phyloP scores from a whole-genome alignment of 305 asterid species.

The Rubia occidens region DNA sequence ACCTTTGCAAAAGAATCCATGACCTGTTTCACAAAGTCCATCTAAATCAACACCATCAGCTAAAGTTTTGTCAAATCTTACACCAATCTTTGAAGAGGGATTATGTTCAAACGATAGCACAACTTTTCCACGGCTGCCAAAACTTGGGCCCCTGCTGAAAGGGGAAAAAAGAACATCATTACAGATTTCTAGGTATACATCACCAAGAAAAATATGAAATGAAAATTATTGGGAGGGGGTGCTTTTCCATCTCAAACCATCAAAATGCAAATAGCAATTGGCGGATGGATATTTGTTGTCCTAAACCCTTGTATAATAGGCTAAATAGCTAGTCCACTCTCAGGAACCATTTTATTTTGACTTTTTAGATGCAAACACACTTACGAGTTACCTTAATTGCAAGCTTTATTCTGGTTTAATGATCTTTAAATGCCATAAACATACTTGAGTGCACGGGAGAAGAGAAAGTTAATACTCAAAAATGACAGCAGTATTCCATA shows the following conservation, averaged over 20 bases:
- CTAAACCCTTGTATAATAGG: not conserved
- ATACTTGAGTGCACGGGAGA: not conserved
- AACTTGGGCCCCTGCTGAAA: constrained; percentile 59
- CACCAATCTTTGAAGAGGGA: constrained; percentile 67
- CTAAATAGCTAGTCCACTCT: not conserved
- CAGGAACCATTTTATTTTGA: not conserved
- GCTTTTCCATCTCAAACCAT: not conserved
- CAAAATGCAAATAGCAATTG: not conserved
- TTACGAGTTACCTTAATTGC: not conserved
- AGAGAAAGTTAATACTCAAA: not conserved
- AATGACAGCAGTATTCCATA: not conserved
- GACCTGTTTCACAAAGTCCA: constrained; percentile 62
- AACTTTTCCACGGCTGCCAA: constrained; percentile 74
- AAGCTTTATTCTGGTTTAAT: not conserved
- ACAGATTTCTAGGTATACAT: not conserved
- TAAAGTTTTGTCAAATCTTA: constrained; percentile 60
- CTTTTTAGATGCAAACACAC: not conserved
- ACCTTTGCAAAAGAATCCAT: constrained; percentile 89
- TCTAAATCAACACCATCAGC: constrained; percentile 83
- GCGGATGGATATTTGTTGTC: not conserved
- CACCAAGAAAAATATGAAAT: not conserved
- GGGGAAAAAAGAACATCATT: not conserved
- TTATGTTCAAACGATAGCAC: constrained; percentile 65
- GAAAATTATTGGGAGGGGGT: not conserved
- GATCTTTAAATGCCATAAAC: not conserved